Evolutionary conservation across 768 basidiomycete species (phyloP).

Genomic region (Phlebiopsis flavidoalba): DNA sequence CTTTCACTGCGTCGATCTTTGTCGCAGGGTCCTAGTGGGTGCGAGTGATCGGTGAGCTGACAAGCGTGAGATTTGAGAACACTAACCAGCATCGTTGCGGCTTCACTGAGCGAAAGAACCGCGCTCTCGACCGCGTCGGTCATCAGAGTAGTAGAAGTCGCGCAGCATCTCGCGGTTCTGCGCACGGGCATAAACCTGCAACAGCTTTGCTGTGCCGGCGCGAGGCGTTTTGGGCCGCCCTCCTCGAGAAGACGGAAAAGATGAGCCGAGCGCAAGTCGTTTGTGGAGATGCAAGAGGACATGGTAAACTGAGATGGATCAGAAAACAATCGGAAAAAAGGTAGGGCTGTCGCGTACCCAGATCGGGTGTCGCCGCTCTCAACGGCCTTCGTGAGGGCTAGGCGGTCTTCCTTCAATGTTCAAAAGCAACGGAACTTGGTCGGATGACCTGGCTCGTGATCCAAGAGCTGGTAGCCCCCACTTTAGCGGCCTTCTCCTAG

Average conservation of each 20-base stretch:
- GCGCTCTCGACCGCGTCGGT: slow-evolving; percentile 92
- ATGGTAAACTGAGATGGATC: slow-evolving; percentile 68
- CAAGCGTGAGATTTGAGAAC: background rate
- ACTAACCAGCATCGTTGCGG: slow-evolving; percentile 56
- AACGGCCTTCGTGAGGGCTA: slow-evolving; percentile 85
- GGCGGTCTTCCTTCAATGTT: slow-evolving; percentile 91
- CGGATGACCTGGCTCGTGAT: slow-evolving; percentile 82
- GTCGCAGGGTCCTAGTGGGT: slow-evolving; percentile 61
- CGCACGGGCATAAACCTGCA: slow-evolving; percentile 88
- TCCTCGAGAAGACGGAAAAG: slow-evolving; percentile 95
- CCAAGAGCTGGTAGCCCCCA: slow-evolving; percentile 57
- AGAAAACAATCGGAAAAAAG: background rate
- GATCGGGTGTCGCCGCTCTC: slow-evolving; percentile 94
- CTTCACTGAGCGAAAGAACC: slow-evolving; percentile 82
- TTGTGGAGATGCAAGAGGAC: slow-evolving; percentile 86
- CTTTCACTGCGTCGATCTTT: slow-evolving; percentile 65
- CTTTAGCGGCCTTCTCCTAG: background rate
- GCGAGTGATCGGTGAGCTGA: background rate
- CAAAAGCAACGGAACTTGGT: slow-evolving; percentile 90
- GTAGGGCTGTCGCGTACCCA: slow-evolving; percentile 48
- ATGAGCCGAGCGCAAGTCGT: slow-evolving; percentile 78
- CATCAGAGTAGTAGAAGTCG: slow-evolving; percentile 98
- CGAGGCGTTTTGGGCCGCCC: slow-evolving; percentile 68
- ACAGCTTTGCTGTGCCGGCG: slow-evolving; percentile 69
- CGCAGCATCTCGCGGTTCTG: slow-evolving; percentile 89